Base-by-base conservation (phyloP, 768 basidiomycete species). In the Rickenella mellea region DNA sequence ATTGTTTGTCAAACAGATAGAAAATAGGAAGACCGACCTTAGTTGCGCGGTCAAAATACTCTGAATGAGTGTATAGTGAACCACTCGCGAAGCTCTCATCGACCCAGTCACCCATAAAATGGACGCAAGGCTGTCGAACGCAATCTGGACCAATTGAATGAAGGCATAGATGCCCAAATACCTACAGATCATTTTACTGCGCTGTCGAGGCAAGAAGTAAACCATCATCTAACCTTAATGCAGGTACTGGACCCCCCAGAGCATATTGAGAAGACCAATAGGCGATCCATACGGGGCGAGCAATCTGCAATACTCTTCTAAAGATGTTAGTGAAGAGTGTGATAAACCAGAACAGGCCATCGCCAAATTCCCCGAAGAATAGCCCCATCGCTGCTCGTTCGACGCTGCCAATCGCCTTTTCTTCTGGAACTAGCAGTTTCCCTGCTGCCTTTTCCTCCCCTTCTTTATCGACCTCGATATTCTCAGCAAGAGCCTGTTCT, bases 391-490 rank as follows among this genome's bases (percentile, higher is more conserved):
- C 62, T 27, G 61, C 43, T 69, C 72, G 75, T 35, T 72, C 70
- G 22, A 83, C 70, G 45, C 73, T 74, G 0, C 80, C 80, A 39
- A 70, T 65, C 5, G 64, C 69, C 33, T 81, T 67, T 51, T 84
- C 82, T 53, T 84, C 82, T 0, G 70, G 71, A 6, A 78, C 58
- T 33, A 82, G 70, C 14, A 83, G 64, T 51, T 80, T 79, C 2
- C 78, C 78, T 35, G 68, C 67, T 10, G 44, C 39, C 33, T 57
- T 53, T 42, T 57, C 55, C 6, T 44, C 36, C 2, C 35, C 41
- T 1, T 37, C 49, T 6, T 46, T 47, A 2, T 47, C 48, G 10
- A 55, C 55, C 21, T 57, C 53, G 15, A 36, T 36, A 17, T 36
- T 22, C 11, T 17, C 33, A 35, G 42, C 63, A 47, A 41, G 36